Percentiles rank a stretch among this genome's conserved stretches.
phyloP scores from a whole-genome alignment of 345 rosid genomes.

The Passiflora organensis region DNA sequence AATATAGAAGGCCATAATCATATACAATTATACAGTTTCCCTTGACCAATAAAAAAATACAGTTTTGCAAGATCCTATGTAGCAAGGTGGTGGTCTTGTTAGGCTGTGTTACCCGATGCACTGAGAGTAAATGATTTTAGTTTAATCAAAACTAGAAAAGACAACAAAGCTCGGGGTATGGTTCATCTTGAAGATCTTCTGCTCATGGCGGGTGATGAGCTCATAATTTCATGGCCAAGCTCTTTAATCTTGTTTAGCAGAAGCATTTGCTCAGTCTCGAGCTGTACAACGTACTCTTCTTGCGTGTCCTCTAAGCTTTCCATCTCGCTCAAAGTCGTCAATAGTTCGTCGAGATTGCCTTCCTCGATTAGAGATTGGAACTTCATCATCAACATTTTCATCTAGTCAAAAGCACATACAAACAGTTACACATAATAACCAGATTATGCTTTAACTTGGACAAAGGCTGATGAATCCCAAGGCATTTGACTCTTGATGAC shows the following conservation, averaged over 20 bases:
- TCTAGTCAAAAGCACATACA: conserved; percentile 45
- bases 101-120: too few species aligned
- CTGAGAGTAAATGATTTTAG: too few species aligned
- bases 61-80: too few species aligned
- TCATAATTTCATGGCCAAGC: conserved; percentile 72
- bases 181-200: conserved; percentile 36
- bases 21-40: too few species aligned
- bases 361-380: conserved; percentile 60
- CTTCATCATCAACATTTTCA: conserved; percentile 59
- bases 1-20: too few species aligned
- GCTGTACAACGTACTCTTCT: conserved; percentile 76
- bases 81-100: too few species aligned
- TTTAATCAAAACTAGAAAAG: too few species aligned
- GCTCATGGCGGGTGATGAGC: conserved; percentile 44
- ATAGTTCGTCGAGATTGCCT: conserved; percentile 53
- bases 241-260: conserved; percentile 80
- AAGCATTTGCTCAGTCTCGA: conserved; percentile 79
- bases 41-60: too few species aligned
- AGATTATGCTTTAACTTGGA: background rate
- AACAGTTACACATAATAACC: background rate
- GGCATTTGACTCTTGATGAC: background rate
- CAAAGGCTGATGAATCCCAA: background rate
- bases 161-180: too few species aligned
- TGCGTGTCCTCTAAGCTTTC: conserved; percentile 66
- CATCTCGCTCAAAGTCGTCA: conserved; percentile 57